Conservation (phyloP, 1,139 yeast genomes). For the Lodderomyces jiufengensis region DNA sequence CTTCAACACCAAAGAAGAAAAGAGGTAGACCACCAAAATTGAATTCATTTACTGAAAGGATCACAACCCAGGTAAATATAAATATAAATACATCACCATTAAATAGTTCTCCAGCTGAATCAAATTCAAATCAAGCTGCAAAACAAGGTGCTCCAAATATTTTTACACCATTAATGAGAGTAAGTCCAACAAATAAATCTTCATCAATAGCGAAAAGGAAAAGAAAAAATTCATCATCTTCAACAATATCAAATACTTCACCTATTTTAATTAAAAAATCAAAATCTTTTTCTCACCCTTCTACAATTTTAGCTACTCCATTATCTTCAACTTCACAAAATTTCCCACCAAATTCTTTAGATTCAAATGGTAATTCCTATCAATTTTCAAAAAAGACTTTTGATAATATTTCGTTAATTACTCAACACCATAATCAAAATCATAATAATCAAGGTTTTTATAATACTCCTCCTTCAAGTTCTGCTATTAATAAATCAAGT, state of each 20-base stretch:
- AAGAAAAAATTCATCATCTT: conserved; percentile 13
- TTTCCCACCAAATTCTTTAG: conserved; percentile 9
- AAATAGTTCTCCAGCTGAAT: conserved; percentile 31
- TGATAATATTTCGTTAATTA: conserved; percentile 29
- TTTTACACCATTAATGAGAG: conserved; percentile 47
- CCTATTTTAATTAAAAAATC: conserved; percentile 13
- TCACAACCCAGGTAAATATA: conserved; percentile 43
- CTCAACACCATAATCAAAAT: conserved; percentile 9
- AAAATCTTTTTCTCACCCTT: conserved; percentile 7
- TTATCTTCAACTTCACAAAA: conserved; percentile 18
- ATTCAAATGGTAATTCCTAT: conserved; percentile 15
- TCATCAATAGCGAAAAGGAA: conserved; percentile 10
- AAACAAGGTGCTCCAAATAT: conserved; percentile 45
- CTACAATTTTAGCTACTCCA: conserved; percentile 20
- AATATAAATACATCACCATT: conserved; percentile 37
- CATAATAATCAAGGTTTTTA: conserved; percentile 9
- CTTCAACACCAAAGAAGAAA: conserved; percentile 29
- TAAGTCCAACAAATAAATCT: conserved; percentile 28
- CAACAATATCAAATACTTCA: conserved; percentile 7
- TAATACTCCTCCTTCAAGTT: conserved; percentile 20
- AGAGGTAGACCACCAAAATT: conserved; percentile 51
- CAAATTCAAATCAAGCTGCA: conserved; percentile 38
- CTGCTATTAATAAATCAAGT: conserved; percentile 3
- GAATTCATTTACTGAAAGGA: conserved; percentile 35
- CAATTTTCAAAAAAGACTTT: conserved; percentile 32